Evolutionary conservation across 176 grass and related monocot genomes (phyloP).

Genomic region (Phoenix dactylifera): DNA sequence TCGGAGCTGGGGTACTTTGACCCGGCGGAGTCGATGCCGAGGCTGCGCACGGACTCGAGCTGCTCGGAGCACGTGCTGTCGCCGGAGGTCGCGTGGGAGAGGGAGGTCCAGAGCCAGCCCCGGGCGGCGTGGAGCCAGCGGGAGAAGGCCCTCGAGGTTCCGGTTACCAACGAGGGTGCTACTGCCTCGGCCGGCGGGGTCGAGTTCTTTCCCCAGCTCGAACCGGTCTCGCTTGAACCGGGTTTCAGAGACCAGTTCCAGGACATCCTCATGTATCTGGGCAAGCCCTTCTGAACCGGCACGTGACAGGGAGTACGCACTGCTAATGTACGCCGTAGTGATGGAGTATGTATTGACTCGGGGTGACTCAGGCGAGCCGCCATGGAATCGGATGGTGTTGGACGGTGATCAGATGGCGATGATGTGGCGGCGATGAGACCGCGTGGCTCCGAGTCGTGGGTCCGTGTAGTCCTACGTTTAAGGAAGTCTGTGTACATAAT

Average conservation of each 20-base stretch:
- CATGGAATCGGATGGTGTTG: constrained; percentile 19
- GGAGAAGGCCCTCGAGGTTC: constrained; percentile 60
- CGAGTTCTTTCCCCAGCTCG: constrained; percentile 24
- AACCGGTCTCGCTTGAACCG: constrained; percentile 4
- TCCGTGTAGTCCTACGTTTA: not conserved
- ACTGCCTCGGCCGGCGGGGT: not conserved
- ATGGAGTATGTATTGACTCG: no score
- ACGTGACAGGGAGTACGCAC: no score
- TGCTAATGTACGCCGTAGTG: no score
- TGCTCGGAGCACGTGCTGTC: constrained; percentile 88
- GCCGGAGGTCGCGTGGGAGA: constrained; percentile 48
- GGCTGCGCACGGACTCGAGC: constrained; percentile 92
- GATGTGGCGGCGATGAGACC: not conserved
- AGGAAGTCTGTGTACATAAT: no score
- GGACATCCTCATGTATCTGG: constrained; percentile 93
- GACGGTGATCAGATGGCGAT: no score
- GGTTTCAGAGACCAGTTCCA: constrained; percentile 59
- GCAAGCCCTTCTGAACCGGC: constrained; percentile 57
- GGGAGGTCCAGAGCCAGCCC: constrained; percentile 98
- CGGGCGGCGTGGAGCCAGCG: constrained; percentile 52
- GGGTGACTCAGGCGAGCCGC: constrained; percentile 44
- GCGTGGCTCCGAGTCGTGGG: not conserved
- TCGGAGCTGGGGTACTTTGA: constrained; percentile 60
- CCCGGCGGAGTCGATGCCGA: constrained; percentile 84
- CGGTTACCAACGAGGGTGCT: not conserved